These are phyloP conservation scores for Ceriops zippeliana DNA, from an alignment of 345 rosid species.

Conservation along the genomic window DNA sequence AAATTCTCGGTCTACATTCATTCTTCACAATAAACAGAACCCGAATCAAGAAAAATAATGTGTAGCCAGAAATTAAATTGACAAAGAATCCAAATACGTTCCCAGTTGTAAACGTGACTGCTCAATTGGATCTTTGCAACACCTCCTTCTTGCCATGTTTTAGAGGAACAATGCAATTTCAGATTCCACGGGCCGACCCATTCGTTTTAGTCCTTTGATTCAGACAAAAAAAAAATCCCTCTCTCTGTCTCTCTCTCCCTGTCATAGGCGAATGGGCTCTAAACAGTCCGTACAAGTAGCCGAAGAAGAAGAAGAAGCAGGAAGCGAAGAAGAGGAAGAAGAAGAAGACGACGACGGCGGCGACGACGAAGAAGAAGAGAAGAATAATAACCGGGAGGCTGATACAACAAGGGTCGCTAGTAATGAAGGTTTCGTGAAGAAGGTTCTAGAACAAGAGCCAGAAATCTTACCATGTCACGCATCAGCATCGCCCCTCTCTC, in stretches of 20 bases:
- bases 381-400: constrained; percentile 18
- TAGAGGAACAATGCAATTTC: no score
- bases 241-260: no score
- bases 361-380: constrained; percentile 31
- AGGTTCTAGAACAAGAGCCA: constrained; percentile 83
- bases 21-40: neutral
- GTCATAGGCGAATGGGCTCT: constrained; percentile 50
- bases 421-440: constrained; percentile 54
- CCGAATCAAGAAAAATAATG: no score
- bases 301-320: constrained; percentile 35
- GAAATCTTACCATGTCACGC: constrained; percentile 91
- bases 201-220: neutral
- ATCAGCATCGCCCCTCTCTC: constrained; percentile 88
- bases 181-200: neutral
- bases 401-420: constrained; percentile 10
- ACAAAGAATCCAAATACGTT: no score
- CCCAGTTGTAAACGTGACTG: no score
- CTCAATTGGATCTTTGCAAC: no score
- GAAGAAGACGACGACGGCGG: constrained; percentile 36
- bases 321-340: constrained; percentile 46
- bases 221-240: neutral
- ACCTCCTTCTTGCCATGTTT: no score
- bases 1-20: neutral
- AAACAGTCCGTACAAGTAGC: constrained; percentile 47
- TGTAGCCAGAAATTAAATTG: no score